These are phyloP conservation scores for Pistacia atlantica DNA, from an alignment of 345 rosid genomes.

Conservation along the genomic window DNA sequence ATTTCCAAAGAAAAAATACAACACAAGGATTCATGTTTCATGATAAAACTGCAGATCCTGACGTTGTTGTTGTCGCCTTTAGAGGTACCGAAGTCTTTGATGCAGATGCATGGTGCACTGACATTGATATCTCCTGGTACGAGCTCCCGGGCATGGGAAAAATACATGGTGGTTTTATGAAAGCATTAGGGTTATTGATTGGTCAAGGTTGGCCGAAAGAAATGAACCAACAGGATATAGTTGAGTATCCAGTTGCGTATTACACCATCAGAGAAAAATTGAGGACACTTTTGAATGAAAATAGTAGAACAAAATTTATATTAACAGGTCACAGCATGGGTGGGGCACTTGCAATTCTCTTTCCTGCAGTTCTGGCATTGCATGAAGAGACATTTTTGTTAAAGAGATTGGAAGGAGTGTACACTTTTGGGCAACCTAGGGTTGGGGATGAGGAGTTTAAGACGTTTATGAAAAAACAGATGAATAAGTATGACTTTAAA, in stretches of 20 bases:
- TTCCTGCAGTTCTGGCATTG: constrained; percentile 49
- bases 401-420: constrained; percentile 60
- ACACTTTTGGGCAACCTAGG: constrained; percentile 79
- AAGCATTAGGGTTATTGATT: constrained; percentile 56
- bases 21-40: constrained; percentile 40
- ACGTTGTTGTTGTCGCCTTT: constrained; percentile 43
- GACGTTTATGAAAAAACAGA: constrained; percentile 42
- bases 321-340: constrained; percentile 76
- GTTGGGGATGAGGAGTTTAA: constrained; percentile 58
- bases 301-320: constrained; percentile 46
- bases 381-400: constrained; percentile 48
- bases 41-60: constrained; percentile 24
- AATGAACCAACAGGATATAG: background rate
- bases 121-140: constrained; percentile 49
- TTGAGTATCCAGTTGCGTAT: constrained; percentile 45
- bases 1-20: constrained; percentile 24
- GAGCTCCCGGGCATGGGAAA: constrained; percentile 39
- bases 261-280: constrained; percentile 50
- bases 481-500: constrained; percentile 33
- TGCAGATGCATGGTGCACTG: constrained; percentile 51
- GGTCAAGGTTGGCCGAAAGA: constrained; percentile 51
- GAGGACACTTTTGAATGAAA: constrained; percentile 22
- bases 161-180: constrained; percentile 64
- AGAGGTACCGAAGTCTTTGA: constrained; percentile 52
- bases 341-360: constrained; percentile 59